Evolutionary conservation across 2,329 filamentous ascomycete species (phyloP).

Genomic region (Alternaria brassicicola): DNA sequence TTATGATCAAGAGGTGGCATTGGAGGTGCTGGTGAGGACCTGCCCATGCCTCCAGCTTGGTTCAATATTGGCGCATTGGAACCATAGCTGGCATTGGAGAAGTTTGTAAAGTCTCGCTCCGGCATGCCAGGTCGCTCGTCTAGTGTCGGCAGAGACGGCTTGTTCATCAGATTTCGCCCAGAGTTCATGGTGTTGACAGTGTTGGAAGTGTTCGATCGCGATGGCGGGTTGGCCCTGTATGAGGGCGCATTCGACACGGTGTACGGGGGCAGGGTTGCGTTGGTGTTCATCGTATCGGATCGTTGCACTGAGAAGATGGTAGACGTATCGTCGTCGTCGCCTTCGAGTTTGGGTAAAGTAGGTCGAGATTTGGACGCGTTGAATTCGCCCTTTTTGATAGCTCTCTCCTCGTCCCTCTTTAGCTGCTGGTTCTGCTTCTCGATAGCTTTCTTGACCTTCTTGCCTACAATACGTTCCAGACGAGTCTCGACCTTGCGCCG

Average conservation of each 20-base stretch:
- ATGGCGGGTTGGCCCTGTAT: conserved; percentile 56
- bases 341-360: conserved; percentile 51
- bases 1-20: conserved; percentile 40
- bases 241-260: conserved; percentile 16
- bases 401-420: conserved; percentile 50
- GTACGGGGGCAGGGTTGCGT: conserved; percentile 54
- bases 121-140: conserved; percentile 45
- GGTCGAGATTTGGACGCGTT: conserved; percentile 38
- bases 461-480: conserved; percentile 81
- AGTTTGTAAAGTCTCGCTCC: conserved; percentile 55
- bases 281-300: conserved; percentile 41
- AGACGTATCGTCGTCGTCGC: conserved; percentile 50
- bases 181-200: conserved; percentile 51
- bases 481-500: conserved; percentile 88
- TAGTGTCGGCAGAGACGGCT: conserved; percentile 53
- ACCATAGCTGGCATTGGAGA: conserved; percentile 62
- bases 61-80: conserved; percentile 68
- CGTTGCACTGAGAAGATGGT: conserved; percentile 42
- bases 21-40: conserved; percentile 37
- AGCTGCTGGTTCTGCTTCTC: conserved; percentile 70
- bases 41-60: conserved; percentile 66
- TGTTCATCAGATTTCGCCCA: conserved; percentile 34
- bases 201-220: conserved; percentile 62
- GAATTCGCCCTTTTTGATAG: conserved; percentile 55
- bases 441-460: conserved; percentile 86